Evolutionary conservation across 2,329 filamentous ascomycete genomes (phyloP).

Genomic region (Neonectria hederae): DNA sequence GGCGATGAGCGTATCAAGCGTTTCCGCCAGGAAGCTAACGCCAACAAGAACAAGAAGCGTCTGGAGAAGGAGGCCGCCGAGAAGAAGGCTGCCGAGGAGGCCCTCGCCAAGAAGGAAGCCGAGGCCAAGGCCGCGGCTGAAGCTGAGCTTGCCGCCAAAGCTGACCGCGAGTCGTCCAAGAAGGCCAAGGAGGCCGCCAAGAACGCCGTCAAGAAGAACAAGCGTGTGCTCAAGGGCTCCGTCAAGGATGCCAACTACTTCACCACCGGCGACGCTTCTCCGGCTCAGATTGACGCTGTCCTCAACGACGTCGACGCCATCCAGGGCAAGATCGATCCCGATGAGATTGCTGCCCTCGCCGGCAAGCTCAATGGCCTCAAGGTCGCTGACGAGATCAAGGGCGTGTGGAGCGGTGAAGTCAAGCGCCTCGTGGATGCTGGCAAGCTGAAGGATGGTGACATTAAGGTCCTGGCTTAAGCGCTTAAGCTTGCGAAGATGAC

Average conservation of each 20-base stretch:
- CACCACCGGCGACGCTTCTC: conserved; percentile 75
- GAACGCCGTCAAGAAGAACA: conserved; percentile 99
- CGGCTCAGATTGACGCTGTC: conserved; percentile 81
- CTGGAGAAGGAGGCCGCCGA: conserved; percentile 91
- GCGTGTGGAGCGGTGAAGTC: conserved; percentile 80
- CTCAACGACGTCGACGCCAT: conserved; percentile 87
- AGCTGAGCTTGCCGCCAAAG: conserved; percentile 87
- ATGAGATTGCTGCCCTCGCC: conserved; percentile 87
- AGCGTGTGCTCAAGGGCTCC: conserved; percentile 91
- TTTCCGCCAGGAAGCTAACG: conserved; percentile 91
- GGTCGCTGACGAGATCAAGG: conserved; percentile 85
- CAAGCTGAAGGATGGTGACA: conserved; percentile 86
- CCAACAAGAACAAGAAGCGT: conserved; percentile 95
- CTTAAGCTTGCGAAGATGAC: conserved; percentile 41
- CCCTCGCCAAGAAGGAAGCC: conserved; percentile 82
- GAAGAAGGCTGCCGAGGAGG: conserved; percentile 87
- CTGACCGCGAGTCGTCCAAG: conserved; percentile 83
- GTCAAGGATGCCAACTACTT: conserved; percentile 99
- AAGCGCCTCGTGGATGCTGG: conserved; percentile 81
- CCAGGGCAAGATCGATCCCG: conserved; percentile 87
- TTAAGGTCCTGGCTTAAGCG: conserved; percentile 67
- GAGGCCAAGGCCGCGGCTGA: conserved; percentile 83
- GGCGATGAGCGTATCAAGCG: conserved; percentile 96
- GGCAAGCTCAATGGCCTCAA: conserved; percentile 82
- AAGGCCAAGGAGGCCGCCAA: conserved; percentile 99